A percentile compares a stretch with the other conserved stretches of the same genome.
Evolutionary conservation across 768 basidiomycete species (phyloP).

Genomic region (Tricholoma furcatifolium): DNA sequence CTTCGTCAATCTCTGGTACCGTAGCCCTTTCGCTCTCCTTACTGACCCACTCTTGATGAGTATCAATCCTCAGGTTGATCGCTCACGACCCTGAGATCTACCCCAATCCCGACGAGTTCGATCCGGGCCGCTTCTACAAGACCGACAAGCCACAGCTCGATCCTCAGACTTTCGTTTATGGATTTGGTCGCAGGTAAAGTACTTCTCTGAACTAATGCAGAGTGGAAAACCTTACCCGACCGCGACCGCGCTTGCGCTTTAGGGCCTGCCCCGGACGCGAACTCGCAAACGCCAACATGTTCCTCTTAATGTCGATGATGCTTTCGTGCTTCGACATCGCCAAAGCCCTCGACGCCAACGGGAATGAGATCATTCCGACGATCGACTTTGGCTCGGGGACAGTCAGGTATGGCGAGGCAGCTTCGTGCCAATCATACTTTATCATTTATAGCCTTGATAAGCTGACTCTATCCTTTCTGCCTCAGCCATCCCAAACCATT

Average conservation of each 20-base stretch:
- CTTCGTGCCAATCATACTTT: too few relatives aligned
- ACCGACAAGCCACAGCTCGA: conserved; percentile 26
- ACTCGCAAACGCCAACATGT: conserved; percentile 25
- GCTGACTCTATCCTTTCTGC: too few relatives aligned
- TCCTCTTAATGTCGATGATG: conserved; percentile 22
- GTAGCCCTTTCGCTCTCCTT: neutral
- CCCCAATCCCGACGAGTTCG: conserved; percentile 36
- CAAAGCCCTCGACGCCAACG: conserved; percentile 27
- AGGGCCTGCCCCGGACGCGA: conserved; percentile 37
- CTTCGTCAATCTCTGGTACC: conserved; percentile 34
- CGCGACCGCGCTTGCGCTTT: neutral
- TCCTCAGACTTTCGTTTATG: conserved; percentile 34
- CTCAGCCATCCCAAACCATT: conserved; percentile 16
- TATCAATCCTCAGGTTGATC: conserved; percentile 27
- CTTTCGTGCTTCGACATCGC: conserved; percentile 31
- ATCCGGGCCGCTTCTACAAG: conserved; percentile 44
- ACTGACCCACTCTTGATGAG: neutral
- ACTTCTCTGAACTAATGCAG: too few relatives aligned
- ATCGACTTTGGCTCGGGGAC: conserved; percentile 11
- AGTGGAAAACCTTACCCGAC: conserved; percentile 6
- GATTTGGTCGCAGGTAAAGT: conserved; percentile 40
- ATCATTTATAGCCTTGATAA: too few relatives aligned
- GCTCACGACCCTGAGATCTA: conserved; percentile 31
- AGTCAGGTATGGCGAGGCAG: conserved; percentile 5
- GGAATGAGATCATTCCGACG: conserved; percentile 16